Evolutionary conservation across 805 yeast species (phyloP), one percentile per base, ranked within the genome.

Genomic region (Metschnikowia peoriensis): DNA sequence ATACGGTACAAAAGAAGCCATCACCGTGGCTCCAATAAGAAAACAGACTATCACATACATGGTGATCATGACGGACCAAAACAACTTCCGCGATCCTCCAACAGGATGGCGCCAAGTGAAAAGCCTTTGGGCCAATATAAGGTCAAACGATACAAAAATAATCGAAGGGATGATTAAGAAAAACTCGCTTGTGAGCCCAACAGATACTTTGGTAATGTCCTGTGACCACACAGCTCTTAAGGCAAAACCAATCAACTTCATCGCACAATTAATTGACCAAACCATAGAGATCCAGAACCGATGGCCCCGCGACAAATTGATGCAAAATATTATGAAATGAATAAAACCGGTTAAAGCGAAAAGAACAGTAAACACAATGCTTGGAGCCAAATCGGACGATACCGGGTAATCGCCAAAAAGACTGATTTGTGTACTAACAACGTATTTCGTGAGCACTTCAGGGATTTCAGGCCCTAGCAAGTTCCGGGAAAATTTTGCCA

Each of bases 51-150:
- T 46, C 10, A 27, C 53, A 47, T 63, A 63, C 53, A 58, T 47
- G 16, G 45, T 28, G 27, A 57, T 48, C 66, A 63, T 61, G 46
- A 59, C 43, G 28, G 51, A 28, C 64, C 64, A 61, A 46, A 63
- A 63, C 27, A 60, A 45, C 34, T 44, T 47, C 27, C 64, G 46
- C 35, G 64, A 59, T 35, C 66, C 66, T 35, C 65, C 65, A 7
- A 61, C 65, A 10, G 66, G 66, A 51, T 63, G 66, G 28, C 65
- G 53, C 66, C 66, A 63, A 8, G 66, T 62, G 53, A 63, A 63
- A 28, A 63, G 50, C 15, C 66, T 44, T 47, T 63, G 66, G 14
- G 66, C 65, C 50, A 63, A 54, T 22, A 63, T 55, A 50, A 63
- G 61, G 44, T 63, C 60, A 38, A 54, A 48, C 1, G 66, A 56